Conservation (phyloP, 2,329 filamentous ascomycete species). For the Sarocladium brachiariae region DNA sequence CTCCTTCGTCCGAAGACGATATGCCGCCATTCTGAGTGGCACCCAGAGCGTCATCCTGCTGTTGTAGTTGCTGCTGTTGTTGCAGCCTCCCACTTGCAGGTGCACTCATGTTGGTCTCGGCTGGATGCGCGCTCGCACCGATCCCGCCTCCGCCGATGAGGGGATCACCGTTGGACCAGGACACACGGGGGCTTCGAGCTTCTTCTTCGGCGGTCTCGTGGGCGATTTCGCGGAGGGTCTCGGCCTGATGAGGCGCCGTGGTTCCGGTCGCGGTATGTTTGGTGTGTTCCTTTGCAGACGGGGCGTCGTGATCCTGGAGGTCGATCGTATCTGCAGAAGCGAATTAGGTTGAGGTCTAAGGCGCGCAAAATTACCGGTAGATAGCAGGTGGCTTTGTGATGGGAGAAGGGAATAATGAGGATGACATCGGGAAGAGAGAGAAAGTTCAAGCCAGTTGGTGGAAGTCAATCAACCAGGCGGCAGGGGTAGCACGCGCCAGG, state of each 20-base stretch:
- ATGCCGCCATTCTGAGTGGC: conserved; percentile 54
- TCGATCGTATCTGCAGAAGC: conserved; percentile 74
- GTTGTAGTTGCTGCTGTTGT: conserved; percentile 32
- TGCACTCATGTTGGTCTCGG: conserved; percentile 16
- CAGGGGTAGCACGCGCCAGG: conserved; percentile 10
- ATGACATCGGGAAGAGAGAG: conserved; percentile 4
- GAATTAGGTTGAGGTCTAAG: conserved; percentile 10
- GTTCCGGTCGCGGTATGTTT: conserved; percentile 39
- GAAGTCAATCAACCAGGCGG: conserved; percentile 4
- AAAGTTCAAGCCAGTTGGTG: conserved; percentile 4
- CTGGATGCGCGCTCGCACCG: conserved; percentile 12
- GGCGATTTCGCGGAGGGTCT: conserved; percentile 72
- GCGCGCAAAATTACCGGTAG: conserved; percentile 10
- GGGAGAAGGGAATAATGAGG: neutral
- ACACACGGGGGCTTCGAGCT: conserved; percentile 54
- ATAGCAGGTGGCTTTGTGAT: neutral
- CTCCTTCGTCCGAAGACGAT: conserved; percentile 50
- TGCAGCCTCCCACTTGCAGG: conserved; percentile 26
- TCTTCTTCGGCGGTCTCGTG: conserved; percentile 71
- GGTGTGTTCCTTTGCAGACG: conserved; percentile 77
- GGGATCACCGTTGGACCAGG: conserved; percentile 35
- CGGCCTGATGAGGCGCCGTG: conserved; percentile 71
- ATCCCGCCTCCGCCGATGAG: conserved; percentile 11
- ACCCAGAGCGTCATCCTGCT: conserved; percentile 50
- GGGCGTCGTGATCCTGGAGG: conserved; percentile 75